These are phyloP conservation scores for Coleophoma crateriformis DNA, from an alignment of 2,329 filamentous ascomycete genomes.

Conservation along the genomic window DNA sequence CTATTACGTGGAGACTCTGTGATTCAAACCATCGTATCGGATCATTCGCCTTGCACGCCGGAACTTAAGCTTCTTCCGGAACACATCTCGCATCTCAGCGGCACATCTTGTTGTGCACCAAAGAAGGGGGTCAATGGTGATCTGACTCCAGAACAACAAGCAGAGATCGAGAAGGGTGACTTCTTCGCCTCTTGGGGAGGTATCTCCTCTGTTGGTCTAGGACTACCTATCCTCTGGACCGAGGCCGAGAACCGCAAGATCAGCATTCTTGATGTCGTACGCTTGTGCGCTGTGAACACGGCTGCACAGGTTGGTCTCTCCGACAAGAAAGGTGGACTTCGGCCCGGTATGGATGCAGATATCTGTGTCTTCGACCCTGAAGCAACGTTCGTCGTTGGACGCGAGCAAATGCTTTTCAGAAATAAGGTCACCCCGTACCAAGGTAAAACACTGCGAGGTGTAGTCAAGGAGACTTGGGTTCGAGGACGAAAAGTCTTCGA, in stretches of 20 bases:
- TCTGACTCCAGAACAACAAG: slow-evolving; percentile 24
- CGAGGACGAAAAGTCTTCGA: slow-evolving; percentile 24
- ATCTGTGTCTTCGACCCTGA: slow-evolving; percentile 87
- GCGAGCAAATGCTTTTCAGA: slow-evolving; percentile 72
- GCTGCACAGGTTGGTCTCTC: slow-evolving; percentile 82
- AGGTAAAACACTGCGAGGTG: slow-evolving; percentile 62
- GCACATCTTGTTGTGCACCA: slow-evolving; percentile 19
- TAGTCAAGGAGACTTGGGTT: slow-evolving; percentile 27
- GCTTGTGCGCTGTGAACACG: slow-evolving; percentile 81
- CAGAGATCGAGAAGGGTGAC: slow-evolving; percentile 56
- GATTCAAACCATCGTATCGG: slow-evolving; percentile 86
- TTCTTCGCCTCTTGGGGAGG: slow-evolving; percentile 97
- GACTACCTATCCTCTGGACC: slow-evolving; percentile 76
- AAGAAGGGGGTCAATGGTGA: slow-evolving; percentile 20
- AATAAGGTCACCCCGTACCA: slow-evolving; percentile 29
- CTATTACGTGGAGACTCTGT: slow-evolving; percentile 66
- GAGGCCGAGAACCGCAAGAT: slow-evolving; percentile 34
- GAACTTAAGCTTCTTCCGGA: slow-evolving; percentile 83
- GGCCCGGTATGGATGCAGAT: slow-evolving; percentile 81
- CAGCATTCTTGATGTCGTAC: slow-evolving; percentile 69
- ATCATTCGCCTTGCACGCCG: slow-evolving; percentile 94
- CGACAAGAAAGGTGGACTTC: slow-evolving; percentile 74
- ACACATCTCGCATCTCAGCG: slow-evolving; percentile 38
- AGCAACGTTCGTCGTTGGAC: slow-evolving; percentile 68
- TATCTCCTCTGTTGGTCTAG: slow-evolving; percentile 88